Base-by-base conservation (phyloP, 352 stramenopile genomes). In the Hyphochytrium catenoides region DNA sequence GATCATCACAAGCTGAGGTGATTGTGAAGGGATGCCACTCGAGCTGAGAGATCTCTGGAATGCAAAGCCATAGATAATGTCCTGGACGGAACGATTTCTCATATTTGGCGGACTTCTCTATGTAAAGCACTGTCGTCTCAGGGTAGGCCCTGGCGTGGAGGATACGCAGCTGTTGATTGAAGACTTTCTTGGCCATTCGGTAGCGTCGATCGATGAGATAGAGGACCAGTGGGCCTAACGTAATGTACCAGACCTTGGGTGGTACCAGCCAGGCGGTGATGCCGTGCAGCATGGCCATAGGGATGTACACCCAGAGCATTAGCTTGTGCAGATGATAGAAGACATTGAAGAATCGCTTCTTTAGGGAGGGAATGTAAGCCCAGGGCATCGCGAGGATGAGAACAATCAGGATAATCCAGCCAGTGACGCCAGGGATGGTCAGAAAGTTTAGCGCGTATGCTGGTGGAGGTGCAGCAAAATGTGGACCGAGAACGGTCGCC, bases 21-120 rank as follows among this genome's bases (percentile, higher is more conserved):
- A 89, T 64, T 21, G 65, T 85, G 46, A 86, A 89, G 21, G 74
- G 71, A 54, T 87, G 74, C 71, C 71, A 85, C 51, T 86, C 59
- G 21, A 62, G 60, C 26, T 56, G 44, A 5, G 66, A 77, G 43
- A 88, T 58, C 12, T 54, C 31, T 1, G 71, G 69, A 9, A 88
- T 52, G 31, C 84, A 75, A 12, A 88, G 30, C 38, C 69, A 85
- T 21, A 74, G 56, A 44, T 87, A 88, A 30, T 65, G 1, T 35
- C 28, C 31, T 65, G 67, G 1, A 23, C 44, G 17, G 56, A 43
- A 21, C 44, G 41, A 48, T 22, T 21, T 41, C 11, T 39, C 18
- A 39, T 57, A 57, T 3, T 27, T 29, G 15, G 35, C 17, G 2
- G 56, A 49, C 36, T 57, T 60, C 16, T 46, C 25, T n/a, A 65